A percentile compares a stretch with the other conserved stretches of the same genome.
These are phyloP conservation scores for Solanum neorickii DNA, from an alignment of 257 asterid species.

Conservation along the genomic window DNA sequence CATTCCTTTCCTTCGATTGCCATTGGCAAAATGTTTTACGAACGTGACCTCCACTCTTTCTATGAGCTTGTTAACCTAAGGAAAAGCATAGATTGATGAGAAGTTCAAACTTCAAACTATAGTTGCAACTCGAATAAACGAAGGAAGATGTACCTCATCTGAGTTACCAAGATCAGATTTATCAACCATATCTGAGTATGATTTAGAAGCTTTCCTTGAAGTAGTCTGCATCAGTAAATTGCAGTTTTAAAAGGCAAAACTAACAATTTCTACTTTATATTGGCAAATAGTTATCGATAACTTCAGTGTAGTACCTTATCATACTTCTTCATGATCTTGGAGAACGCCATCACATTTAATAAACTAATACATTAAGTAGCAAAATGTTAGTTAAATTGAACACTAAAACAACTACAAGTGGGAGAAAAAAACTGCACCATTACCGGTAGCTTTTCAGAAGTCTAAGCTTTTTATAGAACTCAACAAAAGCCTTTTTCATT, in stretches of 20 bases:
- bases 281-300: neutral
- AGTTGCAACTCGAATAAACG: neutral
- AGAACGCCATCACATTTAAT: conserved; percentile 69
- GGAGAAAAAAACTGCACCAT: neutral
- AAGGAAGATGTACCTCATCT: conserved; percentile 47
- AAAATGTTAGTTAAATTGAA: neutral
- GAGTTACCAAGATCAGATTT: conserved; percentile 56
- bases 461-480: conserved; percentile 51
- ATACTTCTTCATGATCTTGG: conserved; percentile 85
- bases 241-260: neutral
- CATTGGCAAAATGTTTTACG: conserved; percentile 65
- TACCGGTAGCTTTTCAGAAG: conserved; percentile 65
- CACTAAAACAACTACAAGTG: neutral
- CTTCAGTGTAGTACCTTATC: conserved; percentile 49
- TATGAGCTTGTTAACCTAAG: conserved; percentile 42
- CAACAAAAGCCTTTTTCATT: conserved; percentile 44
- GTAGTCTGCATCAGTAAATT: conserved; percentile 32
- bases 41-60: conserved; percentile 52
- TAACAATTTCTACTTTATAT: neutral
- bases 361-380: conserved; percentile 33
- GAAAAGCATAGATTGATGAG: neutral
- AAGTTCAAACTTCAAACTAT: neutral
- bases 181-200: conserved; percentile 66
- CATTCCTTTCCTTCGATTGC: conserved; percentile 69
- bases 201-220: conserved; percentile 68